phyloP scores from a whole-genome alignment of 306 rosid species.

The Cucumis sativus region DNA sequence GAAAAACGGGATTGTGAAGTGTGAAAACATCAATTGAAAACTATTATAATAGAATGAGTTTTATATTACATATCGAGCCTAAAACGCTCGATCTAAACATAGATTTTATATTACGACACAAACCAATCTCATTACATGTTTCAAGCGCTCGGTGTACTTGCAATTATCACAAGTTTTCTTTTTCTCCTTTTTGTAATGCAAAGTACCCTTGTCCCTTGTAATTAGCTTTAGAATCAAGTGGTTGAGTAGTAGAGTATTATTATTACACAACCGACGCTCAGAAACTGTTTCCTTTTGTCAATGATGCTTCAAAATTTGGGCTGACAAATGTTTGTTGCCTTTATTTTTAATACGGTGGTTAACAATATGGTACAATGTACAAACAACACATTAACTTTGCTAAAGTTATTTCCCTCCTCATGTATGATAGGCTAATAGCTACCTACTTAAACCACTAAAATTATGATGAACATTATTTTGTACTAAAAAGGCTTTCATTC shows the following conservation, averaged over 20 bases:
- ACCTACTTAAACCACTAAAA: not conserved
- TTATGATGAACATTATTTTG: not conserved
- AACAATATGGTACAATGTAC: not conserved
- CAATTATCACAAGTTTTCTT: too few species aligned
- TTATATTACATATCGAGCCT: too few species aligned
- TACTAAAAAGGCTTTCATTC: not conserved
- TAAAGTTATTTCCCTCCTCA: not conserved
- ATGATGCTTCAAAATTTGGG: not conserved
- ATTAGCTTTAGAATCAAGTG: slow-evolving; percentile 2
- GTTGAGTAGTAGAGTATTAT: not conserved
- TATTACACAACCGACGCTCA: not conserved
- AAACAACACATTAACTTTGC: not conserved
- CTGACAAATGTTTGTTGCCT: not conserved
- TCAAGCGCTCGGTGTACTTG: too few species aligned
- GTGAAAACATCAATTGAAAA: too few species aligned
- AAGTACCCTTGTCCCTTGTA: not conserved
- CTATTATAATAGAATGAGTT: too few species aligned
- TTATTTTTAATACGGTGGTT: not conserved
- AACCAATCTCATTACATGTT: too few species aligned
- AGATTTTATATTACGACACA: too few species aligned
- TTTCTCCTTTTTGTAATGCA: not conserved
- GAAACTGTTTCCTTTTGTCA: not conserved
- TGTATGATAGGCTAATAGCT: not conserved
- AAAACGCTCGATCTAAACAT: too few species aligned
- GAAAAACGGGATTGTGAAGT: too few species aligned